Conservation (phyloP, 805 yeast genomes). For the Schwanniomyces sp. region DNA sequence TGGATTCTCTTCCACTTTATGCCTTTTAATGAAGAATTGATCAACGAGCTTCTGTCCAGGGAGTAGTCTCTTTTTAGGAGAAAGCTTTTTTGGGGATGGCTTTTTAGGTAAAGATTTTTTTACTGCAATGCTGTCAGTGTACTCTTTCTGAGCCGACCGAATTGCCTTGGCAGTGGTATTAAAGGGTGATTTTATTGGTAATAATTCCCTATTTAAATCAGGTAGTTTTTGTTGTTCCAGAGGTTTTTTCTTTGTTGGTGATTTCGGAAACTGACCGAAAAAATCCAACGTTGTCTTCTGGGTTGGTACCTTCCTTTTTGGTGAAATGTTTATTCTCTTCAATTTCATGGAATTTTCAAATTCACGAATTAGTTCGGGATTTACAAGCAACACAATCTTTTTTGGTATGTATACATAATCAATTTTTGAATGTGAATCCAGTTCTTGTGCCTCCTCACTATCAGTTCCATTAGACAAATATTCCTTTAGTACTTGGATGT, state of each 20-base stretch:
- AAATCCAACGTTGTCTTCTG: slow-evolving; percentile 29
- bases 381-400: slow-evolving; percentile 12
- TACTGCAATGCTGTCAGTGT: not conserved
- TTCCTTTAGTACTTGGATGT: slow-evolving; percentile 5
- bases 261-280: slow-evolving; percentile 7
- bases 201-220: not conserved
- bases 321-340: slow-evolving; percentile 8
- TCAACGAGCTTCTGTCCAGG: slow-evolving; percentile 1
- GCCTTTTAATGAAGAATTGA: not conserved
- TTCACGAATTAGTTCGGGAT: slow-evolving; percentile 11
- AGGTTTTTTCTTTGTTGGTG: slow-evolving; percentile 7
- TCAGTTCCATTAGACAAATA: not conserved
- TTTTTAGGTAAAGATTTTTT: not conserved
- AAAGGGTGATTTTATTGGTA: not conserved
- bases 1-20: slow-evolving; percentile 1
- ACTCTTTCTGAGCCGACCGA: not conserved
- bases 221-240: not conserved
- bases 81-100: not conserved
- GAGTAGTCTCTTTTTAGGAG: not conserved
- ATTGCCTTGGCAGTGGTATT: not conserved
- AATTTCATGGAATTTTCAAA: slow-evolving; percentile 7
- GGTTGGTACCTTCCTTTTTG: slow-evolving; percentile 11
- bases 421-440: not conserved
- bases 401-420: slow-evolving; percentile 20
- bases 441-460: not conserved